Base-by-base conservation (phyloP, 331 rosid genomes). In the Phaseolus coccineus region DNA sequence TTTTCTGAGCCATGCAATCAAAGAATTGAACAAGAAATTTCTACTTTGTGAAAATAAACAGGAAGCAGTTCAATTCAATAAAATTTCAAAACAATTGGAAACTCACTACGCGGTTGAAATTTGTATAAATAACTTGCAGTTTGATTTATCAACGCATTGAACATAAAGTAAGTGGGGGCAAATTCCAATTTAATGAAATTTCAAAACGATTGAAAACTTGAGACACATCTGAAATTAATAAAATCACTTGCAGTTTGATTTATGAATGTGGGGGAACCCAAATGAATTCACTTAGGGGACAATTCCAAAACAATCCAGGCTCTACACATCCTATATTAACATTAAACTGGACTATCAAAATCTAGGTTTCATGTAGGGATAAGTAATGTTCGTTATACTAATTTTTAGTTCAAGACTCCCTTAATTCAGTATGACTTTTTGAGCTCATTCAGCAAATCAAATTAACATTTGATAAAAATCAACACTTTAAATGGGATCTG, bases 161-260 rank as follows among this genome's bases (percentile, higher is more conserved):
- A 10, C 51, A 50, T 24, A 15, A 5, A 19, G 22, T 19, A 15
- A 50, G 39, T n/a, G 27, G 25, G 58, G 27, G 58, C 61, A 53
- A 19, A 53, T 53, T 53, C 28, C 16, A 24, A 63, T 52, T 37
- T 15, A 73, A 52, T 27, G 19, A 64, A 16, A 80, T 42, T 16
- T 16, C 3, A 59, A 74, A 74, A 33, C 37, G 3, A 33, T 0
- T 33, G 37, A 33, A 33, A 3, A 59, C 35, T 62, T 7, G 22
- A 14, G 0, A 2, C 16, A 4, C 59, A 30, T 16, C 24, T 74
- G 31, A 19, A 74, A 16, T 44, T 35, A 62, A 6, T 50, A 53
- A n/a, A 71, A 50, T 63, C 35, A n/a, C 15, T 47, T 42, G 57
- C 46, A 75, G 71, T 28, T 22, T 75, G 48, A 28, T 59, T 31